Evolutionary conservation across 2,329 filamentous ascomycete genomes (phyloP).

Genomic region (Botrytis galanthina): DNA sequence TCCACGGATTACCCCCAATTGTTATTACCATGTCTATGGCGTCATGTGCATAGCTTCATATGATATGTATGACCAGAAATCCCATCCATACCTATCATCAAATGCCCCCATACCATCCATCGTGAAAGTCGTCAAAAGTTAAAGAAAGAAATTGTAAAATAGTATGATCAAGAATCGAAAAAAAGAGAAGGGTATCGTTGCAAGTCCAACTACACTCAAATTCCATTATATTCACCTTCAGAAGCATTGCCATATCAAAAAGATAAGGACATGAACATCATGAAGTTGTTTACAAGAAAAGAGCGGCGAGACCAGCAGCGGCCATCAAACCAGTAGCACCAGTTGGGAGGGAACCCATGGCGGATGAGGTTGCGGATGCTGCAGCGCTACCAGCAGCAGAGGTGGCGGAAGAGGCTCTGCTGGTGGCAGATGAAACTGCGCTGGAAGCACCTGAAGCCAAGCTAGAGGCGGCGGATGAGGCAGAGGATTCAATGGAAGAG

Average conservation of each 20-base stretch:
- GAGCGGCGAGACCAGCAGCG: slow-evolving; percentile 36
- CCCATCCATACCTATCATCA: slow-evolving; percentile 16
- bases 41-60: slow-evolving; percentile 1
- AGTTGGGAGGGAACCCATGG: slow-evolving; percentile 15
- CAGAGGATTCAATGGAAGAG: slow-evolving; percentile 24
- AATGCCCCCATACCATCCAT: slow-evolving; percentile 11
- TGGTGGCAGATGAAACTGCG: slow-evolving; percentile 15
- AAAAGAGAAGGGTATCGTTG: slow-evolving; percentile 32
- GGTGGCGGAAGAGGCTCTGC: slow-evolving; percentile 17
- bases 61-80: slow-evolving; percentile 14
- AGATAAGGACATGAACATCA: slow-evolving; percentile 1
- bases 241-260: slow-evolving; percentile 21
- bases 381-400: slow-evolving; percentile 22
- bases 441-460: slow-evolving; percentile 23
- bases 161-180: slow-evolving; percentile 26
- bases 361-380: slow-evolving; percentile 5
- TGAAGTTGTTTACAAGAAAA: slow-evolving; percentile 35
- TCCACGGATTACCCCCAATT: slow-evolving; percentile 2
- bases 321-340: slow-evolving; percentile 34
- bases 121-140: slow-evolving; percentile 18
- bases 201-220: slow-evolving; percentile 16
- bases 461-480: slow-evolving; percentile 25
- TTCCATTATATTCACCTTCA: slow-evolving; percentile 20
- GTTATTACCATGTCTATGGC: slow-evolving; percentile 14
- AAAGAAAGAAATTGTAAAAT: slow-evolving; percentile 16